Percentiles rank a stretch among this genome's conserved stretches.
Conservation (phyloP, 768 basidiomycete species). For the Tricholoma terreum region DNA sequence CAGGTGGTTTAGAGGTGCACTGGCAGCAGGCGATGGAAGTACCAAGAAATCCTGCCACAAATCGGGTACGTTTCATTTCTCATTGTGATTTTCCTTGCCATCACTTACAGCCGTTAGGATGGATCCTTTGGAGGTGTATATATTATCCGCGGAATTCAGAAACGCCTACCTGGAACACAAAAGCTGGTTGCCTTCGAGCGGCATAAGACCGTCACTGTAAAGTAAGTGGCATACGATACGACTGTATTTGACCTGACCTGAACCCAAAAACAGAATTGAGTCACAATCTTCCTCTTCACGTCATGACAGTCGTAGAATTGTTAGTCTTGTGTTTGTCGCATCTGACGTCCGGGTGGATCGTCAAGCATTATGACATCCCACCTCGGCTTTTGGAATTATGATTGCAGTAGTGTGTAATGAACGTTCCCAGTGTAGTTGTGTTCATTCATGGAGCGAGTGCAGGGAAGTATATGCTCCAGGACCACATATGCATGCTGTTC, state of each 20-base stretch:
- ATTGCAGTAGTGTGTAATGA: not conserved
- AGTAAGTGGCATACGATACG: constrained; percentile 30
- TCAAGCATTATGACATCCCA: constrained; percentile 20
- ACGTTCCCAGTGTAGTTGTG: not conserved
- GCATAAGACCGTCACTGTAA: constrained; percentile 50
- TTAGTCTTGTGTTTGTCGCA: constrained; percentile 46
- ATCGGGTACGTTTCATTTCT: constrained; percentile 37
- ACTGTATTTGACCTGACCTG: not conserved
- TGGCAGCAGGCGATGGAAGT: constrained; percentile 48
- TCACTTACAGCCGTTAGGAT: constrained; percentile 29
- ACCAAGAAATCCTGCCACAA: constrained; percentile 34
- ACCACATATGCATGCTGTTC: too few relatives aligned
- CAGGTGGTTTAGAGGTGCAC: constrained; percentile 41
- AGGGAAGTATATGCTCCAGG: not conserved
- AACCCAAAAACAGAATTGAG: constrained; percentile 33
- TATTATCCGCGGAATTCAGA: constrained; percentile 47
- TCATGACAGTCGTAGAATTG: constrained; percentile 47
- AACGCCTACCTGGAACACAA: constrained; percentile 30
- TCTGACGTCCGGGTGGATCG: constrained; percentile 37
- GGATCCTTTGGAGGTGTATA: constrained; percentile 52
- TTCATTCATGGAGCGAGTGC: not conserved
- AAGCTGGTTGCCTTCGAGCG: constrained; percentile 39
- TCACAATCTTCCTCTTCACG: constrained; percentile 33
- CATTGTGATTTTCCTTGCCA: constrained; percentile 3
- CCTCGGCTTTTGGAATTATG: not conserved